Base-by-base conservation (phyloP, 306 rosid genomes). In the Lathyrus sativus region DNA sequence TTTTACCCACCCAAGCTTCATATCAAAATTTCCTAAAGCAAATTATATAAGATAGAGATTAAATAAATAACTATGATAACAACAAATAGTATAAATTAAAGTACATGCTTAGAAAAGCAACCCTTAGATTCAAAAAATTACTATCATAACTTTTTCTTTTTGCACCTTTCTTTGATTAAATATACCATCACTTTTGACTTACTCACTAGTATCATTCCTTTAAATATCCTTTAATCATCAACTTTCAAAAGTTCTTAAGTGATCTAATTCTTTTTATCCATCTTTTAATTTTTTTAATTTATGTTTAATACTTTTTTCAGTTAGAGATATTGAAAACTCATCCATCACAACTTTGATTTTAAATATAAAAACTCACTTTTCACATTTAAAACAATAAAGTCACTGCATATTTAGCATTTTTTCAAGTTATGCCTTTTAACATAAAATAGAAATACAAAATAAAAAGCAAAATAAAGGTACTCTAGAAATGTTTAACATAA, bases 151-250 rank as follows among this genome's bases (percentile, higher is more conserved):
- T 44, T 64, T 74, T 51, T 74, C 77, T 71, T 80, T 75, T 74
- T 74, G 67, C 9, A 39, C 33, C 62, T 67, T 79, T 80, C 72
- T 48, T 72, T 48, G 70, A 73, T 66, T 62, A 44, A 73, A 76
- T 59, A 76, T 59, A 62, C 87, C 62, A 15, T 75, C 80, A 82
- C 91, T 86, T 84, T 89, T 82, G 92, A 86, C 88, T 82, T 75
- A 33, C 19, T 48, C 74, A 73, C 76, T 41, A 68, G 44, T 60
- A 60, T 53, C 77, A 56, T 78, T 71, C 64, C 73, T 74, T 65
- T 63, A 78, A 76, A 78, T 48, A 50, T 56, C 59, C 85, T 82
- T 89, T 88, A 71, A 73, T 79, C 79, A 83, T 68, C 80, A 0
- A 79, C 51, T 70, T 61, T 76, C 35, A 24, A 78, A 84, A 72